Evolutionary conservation across 441 rosid species (phyloP).

Genomic region (Populus trichocarpa): DNA sequence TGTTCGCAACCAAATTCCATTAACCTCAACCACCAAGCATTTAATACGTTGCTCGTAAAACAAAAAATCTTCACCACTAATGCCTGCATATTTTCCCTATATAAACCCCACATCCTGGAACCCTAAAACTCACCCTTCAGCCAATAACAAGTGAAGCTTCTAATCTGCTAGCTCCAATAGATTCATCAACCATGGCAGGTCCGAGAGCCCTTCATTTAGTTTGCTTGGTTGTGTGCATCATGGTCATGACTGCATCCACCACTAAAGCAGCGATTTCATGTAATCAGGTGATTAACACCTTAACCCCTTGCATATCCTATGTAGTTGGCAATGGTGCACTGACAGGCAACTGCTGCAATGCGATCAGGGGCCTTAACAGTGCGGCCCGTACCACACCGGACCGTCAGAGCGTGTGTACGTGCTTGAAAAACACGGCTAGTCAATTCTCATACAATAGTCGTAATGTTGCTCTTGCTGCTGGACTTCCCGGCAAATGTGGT

Average conservation of each 20-base stretch:
- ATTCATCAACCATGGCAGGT: neutral
- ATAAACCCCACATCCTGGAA: neutral
- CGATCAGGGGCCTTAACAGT: constrained; percentile 32
- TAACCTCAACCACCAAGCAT: neutral
- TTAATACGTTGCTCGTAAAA: neutral
- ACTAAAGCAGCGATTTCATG: constrained; percentile 38
- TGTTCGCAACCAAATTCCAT: neutral
- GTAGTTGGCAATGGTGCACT: constrained; percentile 26
- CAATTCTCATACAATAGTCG: constrained; percentile 20
- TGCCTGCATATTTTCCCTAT: neutral
- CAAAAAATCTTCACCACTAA: neutral
- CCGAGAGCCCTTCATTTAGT: neutral
- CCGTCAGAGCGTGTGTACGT: constrained; percentile 41
- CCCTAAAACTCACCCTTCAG: neutral
- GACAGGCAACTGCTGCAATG: constrained; percentile 39
- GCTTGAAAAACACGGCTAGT: constrained; percentile 34
- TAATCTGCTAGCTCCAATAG: neutral
- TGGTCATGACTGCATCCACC: neutral
- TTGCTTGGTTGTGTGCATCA: neutral
- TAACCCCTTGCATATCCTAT: constrained; percentile 36
- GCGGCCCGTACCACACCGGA: constrained; percentile 34
- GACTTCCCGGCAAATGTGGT: constrained; percentile 47
- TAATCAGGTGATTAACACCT: constrained; percentile 16
- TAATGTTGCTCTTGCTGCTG: constrained; percentile 28
- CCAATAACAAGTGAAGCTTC: neutral